phyloP scores from a whole-genome alignment of 768 basidiomycete genomes.

The Agaricus sinodeliciosus region DNA sequence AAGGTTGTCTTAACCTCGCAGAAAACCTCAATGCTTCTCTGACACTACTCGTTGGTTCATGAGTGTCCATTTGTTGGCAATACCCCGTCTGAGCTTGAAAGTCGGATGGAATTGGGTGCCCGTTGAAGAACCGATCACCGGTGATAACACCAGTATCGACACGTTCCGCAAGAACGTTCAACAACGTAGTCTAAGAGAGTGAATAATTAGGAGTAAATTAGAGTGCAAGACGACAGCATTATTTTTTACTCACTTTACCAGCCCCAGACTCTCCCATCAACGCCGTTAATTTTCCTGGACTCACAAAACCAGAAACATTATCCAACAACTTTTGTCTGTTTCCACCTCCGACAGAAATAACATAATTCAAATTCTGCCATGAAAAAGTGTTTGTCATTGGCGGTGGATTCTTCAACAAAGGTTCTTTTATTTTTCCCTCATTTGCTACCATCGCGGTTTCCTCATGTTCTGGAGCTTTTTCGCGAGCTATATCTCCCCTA shows the following conservation, averaged over 20 bases:
- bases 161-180: constrained; percentile 51
- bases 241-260: constrained; percentile 34
- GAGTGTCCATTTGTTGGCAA: constrained; percentile 82
- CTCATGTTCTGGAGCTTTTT: not conserved
- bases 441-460: constrained; percentile 8
- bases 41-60: constrained; percentile 69
- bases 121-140: constrained; percentile 51
- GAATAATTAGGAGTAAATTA: no score
- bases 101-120: constrained; percentile 43
- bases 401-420: constrained; percentile 31
- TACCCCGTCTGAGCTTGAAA: constrained; percentile 75
- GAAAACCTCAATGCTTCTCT: constrained; percentile 78
- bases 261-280: constrained; percentile 60
- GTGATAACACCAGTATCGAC: constrained; percentile 38
- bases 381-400: constrained; percentile 64
- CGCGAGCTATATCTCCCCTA: not conserved
- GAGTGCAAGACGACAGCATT: not conserved
- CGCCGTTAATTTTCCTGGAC: constrained; percentile 75
- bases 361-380: constrained; percentile 69
- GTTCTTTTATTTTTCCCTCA: constrained; percentile 20
- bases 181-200: constrained; percentile 51
- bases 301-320: constrained; percentile 73
- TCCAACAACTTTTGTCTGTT: constrained; percentile 51
- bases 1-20: constrained; percentile 71
- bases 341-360: constrained; percentile 41